Conservation (phyloP, 495 filamentous ascomycete species). For the Pyrenula massariospora region DNA sequence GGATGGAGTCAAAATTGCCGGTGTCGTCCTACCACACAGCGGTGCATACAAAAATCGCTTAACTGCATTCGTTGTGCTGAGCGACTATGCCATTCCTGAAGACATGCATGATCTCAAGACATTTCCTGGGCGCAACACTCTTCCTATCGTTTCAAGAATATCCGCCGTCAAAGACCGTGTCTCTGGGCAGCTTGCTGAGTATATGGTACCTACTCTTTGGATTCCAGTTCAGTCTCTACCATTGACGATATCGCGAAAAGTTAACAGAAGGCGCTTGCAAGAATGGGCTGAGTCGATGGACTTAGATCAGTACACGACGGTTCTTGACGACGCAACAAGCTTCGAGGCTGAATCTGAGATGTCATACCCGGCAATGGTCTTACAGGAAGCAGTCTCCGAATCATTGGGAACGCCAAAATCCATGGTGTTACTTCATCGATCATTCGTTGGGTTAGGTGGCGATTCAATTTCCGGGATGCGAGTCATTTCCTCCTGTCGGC, state of each 20-base stretch:
- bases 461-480: conserved; percentile 65
- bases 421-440: no score
- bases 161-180: conserved; percentile 21
- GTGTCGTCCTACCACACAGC: conserved; percentile 23
- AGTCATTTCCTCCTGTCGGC: conserved; percentile 39
- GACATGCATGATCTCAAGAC: neutral
- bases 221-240: conserved; percentile 44
- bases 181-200: conserved; percentile 16
- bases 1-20: neutral
- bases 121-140: neutral
- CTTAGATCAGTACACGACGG: no score
- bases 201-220: conserved; percentile 49
- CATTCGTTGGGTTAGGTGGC: conserved; percentile 55
- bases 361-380: conserved; percentile 13
- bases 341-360: conserved; percentile 32
- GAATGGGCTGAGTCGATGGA: no score
- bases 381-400: conserved; percentile 10
- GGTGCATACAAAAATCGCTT: conserved; percentile 27
- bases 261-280: no score
- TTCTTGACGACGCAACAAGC: no score
- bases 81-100: neutral
- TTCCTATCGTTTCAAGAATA: conserved; percentile 1
- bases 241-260: conserved; percentile 38
- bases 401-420: conserved; percentile 9
- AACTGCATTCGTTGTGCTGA: conserved; percentile 14